These are phyloP conservation scores for Acacia pycnantha DNA, from an alignment of 331 rosid genomes.

Conservation along the genomic window DNA sequence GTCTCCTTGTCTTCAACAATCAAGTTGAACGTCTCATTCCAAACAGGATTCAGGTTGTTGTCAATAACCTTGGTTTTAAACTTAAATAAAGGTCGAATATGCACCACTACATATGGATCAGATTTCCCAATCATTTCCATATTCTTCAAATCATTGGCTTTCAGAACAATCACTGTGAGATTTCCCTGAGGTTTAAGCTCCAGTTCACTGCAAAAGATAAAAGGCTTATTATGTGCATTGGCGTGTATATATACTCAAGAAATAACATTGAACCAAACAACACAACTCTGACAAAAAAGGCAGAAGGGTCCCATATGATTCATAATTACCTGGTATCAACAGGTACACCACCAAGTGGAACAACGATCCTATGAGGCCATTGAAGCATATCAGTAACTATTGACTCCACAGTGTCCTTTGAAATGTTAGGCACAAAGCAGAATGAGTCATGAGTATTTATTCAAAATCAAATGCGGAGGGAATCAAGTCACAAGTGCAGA, in stretches of 20 bases:
- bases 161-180: slow-evolving; percentile 53
- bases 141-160: slow-evolving; percentile 81
- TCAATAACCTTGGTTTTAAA: slow-evolving; percentile 83
- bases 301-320: not conserved
- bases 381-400: slow-evolving; percentile 91
- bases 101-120: slow-evolving; percentile 77
- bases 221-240: not conserved
- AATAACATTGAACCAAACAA: slow-evolving; percentile 16
- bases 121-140: slow-evolving; percentile 98
- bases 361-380: slow-evolving; percentile 96
- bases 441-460: slow-evolving; percentile 1
- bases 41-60: slow-evolving; percentile 89
- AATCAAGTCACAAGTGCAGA: not conserved
- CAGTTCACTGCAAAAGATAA: slow-evolving; percentile 64
- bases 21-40: slow-evolving; percentile 76
- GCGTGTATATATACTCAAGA: not conserved
- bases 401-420: slow-evolving; percentile 73
- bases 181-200: slow-evolving; percentile 98
- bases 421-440: slow-evolving; percentile 10
- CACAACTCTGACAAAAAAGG: not conserved
- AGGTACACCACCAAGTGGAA: slow-evolving; percentile 82
- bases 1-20: slow-evolving; percentile 98
- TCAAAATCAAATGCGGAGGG: not conserved
- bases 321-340: slow-evolving; percentile 73
- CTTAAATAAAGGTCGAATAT: slow-evolving; percentile 75